Conservation (phyloP, 495 filamentous ascomycete species). For the Aspergillus cristatus region DNA sequence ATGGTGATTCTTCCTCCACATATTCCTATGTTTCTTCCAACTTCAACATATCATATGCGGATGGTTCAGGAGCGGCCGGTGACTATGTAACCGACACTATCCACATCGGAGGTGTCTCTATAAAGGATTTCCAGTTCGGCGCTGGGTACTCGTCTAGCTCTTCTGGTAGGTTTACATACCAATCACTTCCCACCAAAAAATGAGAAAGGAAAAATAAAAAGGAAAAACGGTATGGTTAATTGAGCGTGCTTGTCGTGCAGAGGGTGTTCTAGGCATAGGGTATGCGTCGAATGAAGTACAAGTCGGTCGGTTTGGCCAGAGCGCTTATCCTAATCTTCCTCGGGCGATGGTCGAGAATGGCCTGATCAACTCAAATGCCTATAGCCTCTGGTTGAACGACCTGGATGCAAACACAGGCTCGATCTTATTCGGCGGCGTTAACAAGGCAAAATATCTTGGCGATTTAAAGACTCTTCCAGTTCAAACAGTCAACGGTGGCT, state of each 20-base stretch:
- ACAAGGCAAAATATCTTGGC: slow-evolving; percentile 69
- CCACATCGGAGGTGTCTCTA: slow-evolving; percentile 48
- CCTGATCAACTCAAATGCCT: slow-evolving; percentile 70
- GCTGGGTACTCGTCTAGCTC: slow-evolving; percentile 70
- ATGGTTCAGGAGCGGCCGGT: slow-evolving; percentile 69
- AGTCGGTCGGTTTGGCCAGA: slow-evolving; percentile 47
- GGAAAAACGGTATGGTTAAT: neutral
- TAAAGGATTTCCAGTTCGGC: slow-evolving; percentile 73
- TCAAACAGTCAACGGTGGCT: slow-evolving; percentile 46
- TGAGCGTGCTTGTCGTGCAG: slow-evolving; percentile 9
- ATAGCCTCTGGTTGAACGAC: slow-evolving; percentile 53
- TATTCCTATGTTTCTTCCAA: slow-evolving; percentile 65
- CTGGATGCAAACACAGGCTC: slow-evolving; percentile 60
- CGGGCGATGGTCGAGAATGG: slow-evolving; percentile 60
- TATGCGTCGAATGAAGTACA: slow-evolving; percentile 76
- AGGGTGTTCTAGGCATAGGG: slow-evolving; percentile 90
- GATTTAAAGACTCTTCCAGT: slow-evolving; percentile 68
- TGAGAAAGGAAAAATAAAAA: too few relatives aligned
- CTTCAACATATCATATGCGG: slow-evolving; percentile 90
- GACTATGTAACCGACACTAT: slow-evolving; percentile 81
- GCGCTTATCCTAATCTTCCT: slow-evolving; percentile 71
- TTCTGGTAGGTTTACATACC: slow-evolving; percentile 15
- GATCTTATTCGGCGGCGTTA: slow-evolving; percentile 88
- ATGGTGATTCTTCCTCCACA: slow-evolving; percentile 69
- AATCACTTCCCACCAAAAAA: too few relatives aligned